Evolutionary conservation across 164 flowering plant species (phyloP).

Genomic region (Kingdonia uniflora): DNA sequence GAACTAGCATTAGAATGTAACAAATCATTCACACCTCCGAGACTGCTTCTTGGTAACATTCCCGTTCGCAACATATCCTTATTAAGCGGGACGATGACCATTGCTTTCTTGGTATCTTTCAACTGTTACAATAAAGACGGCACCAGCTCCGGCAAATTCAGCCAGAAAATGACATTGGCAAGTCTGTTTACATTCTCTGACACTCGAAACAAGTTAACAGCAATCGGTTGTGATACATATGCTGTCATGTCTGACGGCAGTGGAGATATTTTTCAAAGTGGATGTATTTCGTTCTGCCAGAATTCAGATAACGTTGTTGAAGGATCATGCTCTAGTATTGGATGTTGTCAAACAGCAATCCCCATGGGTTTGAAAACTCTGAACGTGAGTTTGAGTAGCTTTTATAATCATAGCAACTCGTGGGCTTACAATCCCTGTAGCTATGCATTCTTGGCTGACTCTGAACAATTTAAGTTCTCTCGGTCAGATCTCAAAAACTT

Average conservation of each 20-base stretch:
- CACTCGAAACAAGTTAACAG: slow-evolving; percentile 8
- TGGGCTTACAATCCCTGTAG: slow-evolving; percentile 5
- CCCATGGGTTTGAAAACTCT: slow-evolving; percentile 1
- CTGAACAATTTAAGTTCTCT: slow-evolving; percentile 1
- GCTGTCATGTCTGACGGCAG: background rate
- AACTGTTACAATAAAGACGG: background rate
- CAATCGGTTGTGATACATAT: slow-evolving; percentile 7
- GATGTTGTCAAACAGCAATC: slow-evolving; percentile 10
- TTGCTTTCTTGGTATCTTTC: background rate
- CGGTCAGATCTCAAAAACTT: background rate
- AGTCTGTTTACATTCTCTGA: background rate
- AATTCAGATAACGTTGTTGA: background rate
- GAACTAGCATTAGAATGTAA: background rate
- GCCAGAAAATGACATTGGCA: background rate
- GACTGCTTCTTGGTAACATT: background rate
- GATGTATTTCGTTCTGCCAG: slow-evolving; percentile 1
- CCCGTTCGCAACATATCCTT: background rate
- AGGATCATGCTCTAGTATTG: slow-evolving; percentile 7
- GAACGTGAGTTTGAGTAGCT: background rate
- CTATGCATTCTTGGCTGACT: slow-evolving; percentile 6
- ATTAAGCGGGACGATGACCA: background rate
- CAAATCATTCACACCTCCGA: background rate
- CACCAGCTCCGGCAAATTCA: background rate
- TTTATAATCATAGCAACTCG: background rate
- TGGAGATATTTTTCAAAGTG: background rate